Conservation (phyloP, 768 basidiomycete genomes). For the Trametes maxima region DNA sequence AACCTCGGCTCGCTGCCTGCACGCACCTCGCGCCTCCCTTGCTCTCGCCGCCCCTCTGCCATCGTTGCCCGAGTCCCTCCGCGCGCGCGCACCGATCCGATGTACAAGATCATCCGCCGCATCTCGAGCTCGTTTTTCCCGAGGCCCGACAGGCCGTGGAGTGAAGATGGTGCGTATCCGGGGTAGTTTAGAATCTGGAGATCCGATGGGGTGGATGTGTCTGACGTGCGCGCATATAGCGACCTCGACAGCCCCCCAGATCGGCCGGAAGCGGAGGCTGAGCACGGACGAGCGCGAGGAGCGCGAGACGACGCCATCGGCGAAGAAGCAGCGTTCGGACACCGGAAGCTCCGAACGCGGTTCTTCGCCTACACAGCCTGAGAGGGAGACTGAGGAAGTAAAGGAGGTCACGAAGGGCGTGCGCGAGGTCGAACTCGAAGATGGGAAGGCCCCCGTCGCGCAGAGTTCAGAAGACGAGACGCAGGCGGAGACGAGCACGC, state of each 20-base stretch:
- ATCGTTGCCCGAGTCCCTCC: conserved; percentile 7
- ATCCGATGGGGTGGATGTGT: conserved; percentile 26
- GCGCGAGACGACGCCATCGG: conserved; percentile 39
- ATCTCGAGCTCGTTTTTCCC: conserved; percentile 71
- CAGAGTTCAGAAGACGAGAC: background rate
- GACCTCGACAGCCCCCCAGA: conserved; percentile 73
- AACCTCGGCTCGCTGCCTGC: background rate
- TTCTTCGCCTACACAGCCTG: conserved; percentile 23
- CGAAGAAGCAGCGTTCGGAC: conserved; percentile 48
- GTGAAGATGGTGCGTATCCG: conserved; percentile 65
- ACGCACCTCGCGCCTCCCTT: background rate
- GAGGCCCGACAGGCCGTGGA: conserved; percentile 75
- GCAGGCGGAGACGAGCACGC: background rate
- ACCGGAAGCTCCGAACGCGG: conserved; percentile 35
- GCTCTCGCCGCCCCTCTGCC: background rate
- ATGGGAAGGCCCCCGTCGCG: conserved; percentile 24
- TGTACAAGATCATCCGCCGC: conserved; percentile 74
- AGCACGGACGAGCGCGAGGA: conserved; percentile 49
- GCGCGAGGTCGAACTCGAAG: conserved; percentile 65
- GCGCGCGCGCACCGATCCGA: conserved; percentile 29
- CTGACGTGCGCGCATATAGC: conserved; percentile 43
- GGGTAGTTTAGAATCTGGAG: conserved; percentile 24
- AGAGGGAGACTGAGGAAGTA: conserved; percentile 48
- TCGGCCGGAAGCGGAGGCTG: conserved; percentile 65
- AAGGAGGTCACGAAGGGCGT: conserved; percentile 76